These are phyloP conservation scores for Podila minutissima DNA, from an alignment of 192 early-diverging fungal genomes.

Conservation along the genomic window DNA sequence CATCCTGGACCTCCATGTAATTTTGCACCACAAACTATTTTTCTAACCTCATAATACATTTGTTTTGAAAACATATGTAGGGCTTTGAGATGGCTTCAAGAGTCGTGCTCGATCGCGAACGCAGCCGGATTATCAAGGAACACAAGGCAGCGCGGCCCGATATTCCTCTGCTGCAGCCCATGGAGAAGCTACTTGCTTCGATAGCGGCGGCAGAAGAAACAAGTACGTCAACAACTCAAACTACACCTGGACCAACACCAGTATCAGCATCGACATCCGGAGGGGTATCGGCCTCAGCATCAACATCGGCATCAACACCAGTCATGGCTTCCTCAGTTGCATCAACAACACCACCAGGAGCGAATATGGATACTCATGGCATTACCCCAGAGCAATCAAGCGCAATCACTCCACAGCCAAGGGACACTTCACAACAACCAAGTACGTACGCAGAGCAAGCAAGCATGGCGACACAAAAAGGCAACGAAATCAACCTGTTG, in stretches of 20 bases:
- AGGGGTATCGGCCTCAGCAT: not conserved
- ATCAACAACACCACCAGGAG: no score
- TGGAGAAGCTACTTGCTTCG: no score
- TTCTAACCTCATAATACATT: not conserved
- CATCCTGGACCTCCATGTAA: no score
- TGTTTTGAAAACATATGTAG: constrained; percentile 1
- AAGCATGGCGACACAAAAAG: not conserved
- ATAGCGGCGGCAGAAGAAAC: no score
- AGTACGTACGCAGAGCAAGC: not conserved
- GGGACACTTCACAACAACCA: not conserved
- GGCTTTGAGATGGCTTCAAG: constrained; percentile 33
- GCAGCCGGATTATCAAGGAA: not conserved
- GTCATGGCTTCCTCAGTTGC: no score
- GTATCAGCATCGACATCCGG: not conserved
- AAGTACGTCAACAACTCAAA: not conserved
- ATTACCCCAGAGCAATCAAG: no score
- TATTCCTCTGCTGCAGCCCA: not conserved
- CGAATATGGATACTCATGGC: no score
- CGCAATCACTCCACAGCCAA: not conserved
- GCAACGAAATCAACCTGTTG: not conserved
- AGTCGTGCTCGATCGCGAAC: constrained; percentile 17
- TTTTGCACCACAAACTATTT: not conserved
- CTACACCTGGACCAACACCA: not conserved
- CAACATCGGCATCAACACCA: not conserved
- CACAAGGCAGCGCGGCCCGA: not conserved